phyloP scores from a whole-genome alignment of 2,329 filamentous ascomycete species.

The Curvularia verruculosa region DNA sequence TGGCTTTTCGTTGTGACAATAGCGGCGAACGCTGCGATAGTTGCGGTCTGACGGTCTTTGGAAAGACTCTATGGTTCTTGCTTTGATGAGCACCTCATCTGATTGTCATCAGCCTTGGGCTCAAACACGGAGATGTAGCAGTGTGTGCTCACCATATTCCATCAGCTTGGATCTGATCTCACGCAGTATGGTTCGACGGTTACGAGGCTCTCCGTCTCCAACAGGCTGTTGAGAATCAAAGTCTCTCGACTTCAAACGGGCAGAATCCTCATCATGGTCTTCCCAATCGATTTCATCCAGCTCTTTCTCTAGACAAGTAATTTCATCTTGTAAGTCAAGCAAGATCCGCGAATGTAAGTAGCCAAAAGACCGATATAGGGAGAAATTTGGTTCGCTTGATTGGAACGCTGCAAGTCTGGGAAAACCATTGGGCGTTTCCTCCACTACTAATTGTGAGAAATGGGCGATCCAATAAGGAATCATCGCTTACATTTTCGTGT shows the following conservation, averaged over 20 bases:
- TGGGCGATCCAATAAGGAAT: not conserved
- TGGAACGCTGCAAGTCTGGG: constrained; percentile 50
- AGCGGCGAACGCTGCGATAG: constrained; percentile 48
- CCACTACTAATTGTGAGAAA: constrained; percentile 34
- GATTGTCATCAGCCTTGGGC: constrained; percentile 1
- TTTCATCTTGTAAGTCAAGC: constrained; percentile 48
- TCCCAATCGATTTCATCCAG: constrained; percentile 46
- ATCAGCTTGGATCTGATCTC: constrained; percentile 44
- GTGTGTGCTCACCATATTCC: constrained; percentile 40
- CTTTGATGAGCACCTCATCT: constrained; percentile 51
- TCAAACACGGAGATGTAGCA: not conserved
- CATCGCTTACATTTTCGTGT: constrained; percentile 40
- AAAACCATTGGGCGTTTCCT: constrained; percentile 49
- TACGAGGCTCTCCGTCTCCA: constrained; percentile 25
- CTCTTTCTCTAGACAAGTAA: constrained; percentile 46
- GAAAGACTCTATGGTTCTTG: constrained; percentile 45
- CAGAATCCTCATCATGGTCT: constrained; percentile 31
- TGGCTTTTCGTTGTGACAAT: constrained; percentile 46
- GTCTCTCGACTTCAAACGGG: constrained; percentile 36
- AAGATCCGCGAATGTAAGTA: constrained; percentile 50
- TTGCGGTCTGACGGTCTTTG: constrained; percentile 50
- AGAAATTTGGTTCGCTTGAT: constrained; percentile 49
- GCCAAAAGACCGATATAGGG: constrained; percentile 49
- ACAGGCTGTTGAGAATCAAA: constrained; percentile 29
- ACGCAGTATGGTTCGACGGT: constrained; percentile 33